A percentile compares a stretch with the other conserved stretches of the same genome.
phyloP scores from a whole-genome alignment of 78 protist species.

The Tieghemostelium lacteum region DNA sequence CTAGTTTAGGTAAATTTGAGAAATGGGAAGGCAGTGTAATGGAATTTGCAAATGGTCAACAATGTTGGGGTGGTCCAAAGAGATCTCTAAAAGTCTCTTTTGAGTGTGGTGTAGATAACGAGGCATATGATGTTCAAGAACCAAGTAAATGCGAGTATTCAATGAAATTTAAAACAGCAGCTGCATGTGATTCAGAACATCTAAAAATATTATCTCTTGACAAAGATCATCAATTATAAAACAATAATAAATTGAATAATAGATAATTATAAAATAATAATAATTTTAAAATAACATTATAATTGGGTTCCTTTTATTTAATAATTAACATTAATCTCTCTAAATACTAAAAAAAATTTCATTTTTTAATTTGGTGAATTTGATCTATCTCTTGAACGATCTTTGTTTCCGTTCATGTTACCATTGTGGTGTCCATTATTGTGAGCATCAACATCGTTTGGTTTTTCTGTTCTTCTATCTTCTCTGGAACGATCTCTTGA shows the following conservation, averaged over 20 bases:
- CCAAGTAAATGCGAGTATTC: slow-evolving; percentile 88
- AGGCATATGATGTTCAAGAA: slow-evolving; percentile 67
- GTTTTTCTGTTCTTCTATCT: background rate
- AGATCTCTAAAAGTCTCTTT: slow-evolving; percentile 58
- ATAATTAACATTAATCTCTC: no score
- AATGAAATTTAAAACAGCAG: slow-evolving; percentile 80
- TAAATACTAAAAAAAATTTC: no score
- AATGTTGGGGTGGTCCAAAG: slow-evolving; percentile 91
- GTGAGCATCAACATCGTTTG: background rate
- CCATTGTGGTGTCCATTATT: background rate
- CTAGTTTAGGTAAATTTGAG: slow-evolving; percentile 80
- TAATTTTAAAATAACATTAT: no score
- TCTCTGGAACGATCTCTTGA: slow-evolving; percentile 25
- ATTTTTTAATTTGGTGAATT: slow-evolving; percentile 6
- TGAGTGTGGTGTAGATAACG: slow-evolving; percentile 81
- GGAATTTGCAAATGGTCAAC: slow-evolving; percentile 75
- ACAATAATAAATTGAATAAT: no score
- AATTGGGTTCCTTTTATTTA: no score
- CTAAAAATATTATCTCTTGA: slow-evolving; percentile 25
- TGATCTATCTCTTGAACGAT: slow-evolving; percentile 29
- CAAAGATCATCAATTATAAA: slow-evolving; percentile 55
- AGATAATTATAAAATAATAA: no score
- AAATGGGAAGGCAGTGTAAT: slow-evolving; percentile 19
- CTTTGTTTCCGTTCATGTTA: slow-evolving; percentile 16
- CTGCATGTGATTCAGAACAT: slow-evolving; percentile 79